A percentile compares a stretch with the other conserved stretches of the same genome.
phyloP scores from a whole-genome alignment of 768 basidiomycete genomes.

The Melanogaster broomeanus region DNA sequence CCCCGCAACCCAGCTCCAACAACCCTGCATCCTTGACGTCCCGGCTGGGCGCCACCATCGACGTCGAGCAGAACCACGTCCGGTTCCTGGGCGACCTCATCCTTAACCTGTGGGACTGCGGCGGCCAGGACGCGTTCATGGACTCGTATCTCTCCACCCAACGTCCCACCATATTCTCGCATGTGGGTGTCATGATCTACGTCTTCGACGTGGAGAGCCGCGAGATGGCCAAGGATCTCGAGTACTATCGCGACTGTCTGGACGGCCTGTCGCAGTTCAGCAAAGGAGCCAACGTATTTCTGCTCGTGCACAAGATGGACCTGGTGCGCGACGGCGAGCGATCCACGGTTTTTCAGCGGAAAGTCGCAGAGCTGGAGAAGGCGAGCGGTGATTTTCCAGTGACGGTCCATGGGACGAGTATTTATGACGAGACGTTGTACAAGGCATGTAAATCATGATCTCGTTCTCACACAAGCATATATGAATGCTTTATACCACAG shows the following conservation, averaged over 20 bases:
- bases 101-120: conserved; percentile 98
- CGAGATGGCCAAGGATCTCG: conserved; percentile 82
- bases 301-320: conserved; percentile 98
- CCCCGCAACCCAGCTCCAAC: conserved; percentile 82
- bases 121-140: conserved; percentile 98
- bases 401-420: conserved; percentile 89
- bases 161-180: conserved; percentile 92
- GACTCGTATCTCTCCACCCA: conserved; percentile 93
- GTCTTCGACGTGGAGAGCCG: conserved; percentile 94
- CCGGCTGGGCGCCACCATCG: conserved; percentile 93
- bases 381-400: conserved; percentile 61
- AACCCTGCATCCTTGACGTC: conserved; percentile 91
- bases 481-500: conserved; percentile 42
- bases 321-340: conserved; percentile 66
- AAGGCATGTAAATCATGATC: conserved; percentile 58
- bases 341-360: conserved; percentile 62
- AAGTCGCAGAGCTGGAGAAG: conserved; percentile 70
- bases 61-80: conserved; percentile 97
- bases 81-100: conserved; percentile 95
- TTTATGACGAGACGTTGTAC: conserved; percentile 97
- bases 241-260: conserved; percentile 91
- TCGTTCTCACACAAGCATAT: conserved; percentile 3
- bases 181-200: conserved; percentile 97
- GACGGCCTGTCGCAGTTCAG: conserved; percentile 77
- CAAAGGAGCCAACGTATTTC: conserved; percentile 82